Base-by-base conservation (phyloP, 2,329 filamentous ascomycete species). In the Epichloe coenophiala region DNA sequence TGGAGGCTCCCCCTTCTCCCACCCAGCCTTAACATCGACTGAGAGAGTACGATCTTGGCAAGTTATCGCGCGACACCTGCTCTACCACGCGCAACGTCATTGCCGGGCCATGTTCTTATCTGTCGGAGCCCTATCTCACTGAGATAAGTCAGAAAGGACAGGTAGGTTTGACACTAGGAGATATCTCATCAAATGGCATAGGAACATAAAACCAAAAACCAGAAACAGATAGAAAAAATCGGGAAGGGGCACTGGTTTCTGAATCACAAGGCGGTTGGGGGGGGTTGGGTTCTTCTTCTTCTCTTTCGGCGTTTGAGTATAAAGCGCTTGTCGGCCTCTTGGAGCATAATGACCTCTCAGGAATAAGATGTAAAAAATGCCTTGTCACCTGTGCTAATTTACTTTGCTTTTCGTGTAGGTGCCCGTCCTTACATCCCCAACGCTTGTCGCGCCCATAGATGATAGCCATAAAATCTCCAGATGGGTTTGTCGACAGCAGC, bases 401-500 rank as follows among this genome's bases (percentile, higher is more conserved):
- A 17, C n/a, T 13, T 23, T 42, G 15, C 40, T 38, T 31, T 13
- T 35, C 31, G 31, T 31, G 4, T 8, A 63, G 61, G 61, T 63
- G 23, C 61, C 61, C 3, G 49, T 56, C 6, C 44, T 63, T 51
- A 62, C 61, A 4, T 63, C 60, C 4, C 55, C 57, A n/a, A 50
- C 53, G 15, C 50, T 62, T 15, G 35, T 54, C 4, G 51, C 56
- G 21, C 48, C 55, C 4, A 42, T 65, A 27, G 54, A 59, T 9
- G 61, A 63, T 37, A 63, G 61, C 40, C 55, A 48, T 37, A 55
- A 57, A 31, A 63, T 65, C 38, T 55, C 61, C 3, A 50, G 51
- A 21, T 65, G 62, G 62, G 55, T 64, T 5, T 64, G 61, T 48
- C 45, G 57, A 35, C 51, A 50, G 48, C 61, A 63, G 45, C 60